Conservation (phyloP, 805 yeast species). For the Candida lessepsii region DNA sequence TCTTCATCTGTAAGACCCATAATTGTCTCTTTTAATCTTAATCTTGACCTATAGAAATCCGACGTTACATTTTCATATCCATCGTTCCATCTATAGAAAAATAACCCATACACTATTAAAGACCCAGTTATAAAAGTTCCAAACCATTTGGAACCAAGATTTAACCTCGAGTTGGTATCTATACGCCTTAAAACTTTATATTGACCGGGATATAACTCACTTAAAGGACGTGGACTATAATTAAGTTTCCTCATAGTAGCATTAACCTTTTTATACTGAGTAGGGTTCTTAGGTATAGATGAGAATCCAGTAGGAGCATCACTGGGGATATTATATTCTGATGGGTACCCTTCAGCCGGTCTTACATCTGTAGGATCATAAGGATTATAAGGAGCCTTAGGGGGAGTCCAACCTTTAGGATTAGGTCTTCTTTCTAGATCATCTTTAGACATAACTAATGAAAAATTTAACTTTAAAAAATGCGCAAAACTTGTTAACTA, state of each 20-base stretch:
- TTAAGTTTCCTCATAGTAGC: slow-evolving; percentile 72
- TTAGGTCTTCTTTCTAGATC: slow-evolving; percentile 58
- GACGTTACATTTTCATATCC: slow-evolving; percentile 76
- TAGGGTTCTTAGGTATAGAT: slow-evolving; percentile 60
- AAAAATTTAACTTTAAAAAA: too few species aligned
- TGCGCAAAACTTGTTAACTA: too few species aligned
- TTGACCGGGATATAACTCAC: slow-evolving; percentile 76
- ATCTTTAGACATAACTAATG: too few species aligned
- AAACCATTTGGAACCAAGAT: slow-evolving; percentile 59
- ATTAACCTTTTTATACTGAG: slow-evolving; percentile 65
- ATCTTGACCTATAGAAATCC: slow-evolving; percentile 60
- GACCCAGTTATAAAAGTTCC: slow-evolving; percentile 51
- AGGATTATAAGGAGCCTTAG: slow-evolving; percentile 83
- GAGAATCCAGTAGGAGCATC: slow-evolving; percentile 53
- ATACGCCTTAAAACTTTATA: slow-evolving; percentile 65
- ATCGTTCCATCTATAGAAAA: slow-evolving; percentile 83
- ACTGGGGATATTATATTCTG: slow-evolving; percentile 72
- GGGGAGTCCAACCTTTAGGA: slow-evolving; percentile 78
- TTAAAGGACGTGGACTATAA: slow-evolving; percentile 75
- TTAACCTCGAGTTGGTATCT: slow-evolving; percentile 51
- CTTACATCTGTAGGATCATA: slow-evolving; percentile 74
- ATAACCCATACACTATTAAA: slow-evolving; percentile 57
- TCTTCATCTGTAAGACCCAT: slow-evolving; percentile 62
- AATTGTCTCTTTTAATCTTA: slow-evolving; percentile 52
- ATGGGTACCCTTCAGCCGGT: slow-evolving; percentile 84